Base-by-base conservation (phyloP, 768 basidiomycete species). In the Cystofilobasidium bisporidii region DNA sequence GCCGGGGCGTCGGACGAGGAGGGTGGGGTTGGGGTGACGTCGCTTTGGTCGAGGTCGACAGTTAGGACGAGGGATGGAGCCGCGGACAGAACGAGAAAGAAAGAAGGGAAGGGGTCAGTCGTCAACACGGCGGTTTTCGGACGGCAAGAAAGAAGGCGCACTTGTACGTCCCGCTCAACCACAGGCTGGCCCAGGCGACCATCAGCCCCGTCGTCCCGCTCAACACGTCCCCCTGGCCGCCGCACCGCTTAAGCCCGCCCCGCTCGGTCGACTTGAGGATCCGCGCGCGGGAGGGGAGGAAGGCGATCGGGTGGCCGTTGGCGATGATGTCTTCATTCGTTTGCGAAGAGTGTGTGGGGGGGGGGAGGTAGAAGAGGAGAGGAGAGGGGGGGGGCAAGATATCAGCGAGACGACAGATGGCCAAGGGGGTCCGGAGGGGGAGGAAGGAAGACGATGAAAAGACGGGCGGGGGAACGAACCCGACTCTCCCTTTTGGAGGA, bases 191-290 rank as follows among this genome's bases (percentile, higher is more conserved):
- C 94, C 96, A 99, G 5, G 93, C 93, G 72, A 98, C 80, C 75
- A 96, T 84, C 1, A 91, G 84, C 0, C 92, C 96, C 14, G 91
- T 87, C 53, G 83, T 81, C 17, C 96, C 96, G 72, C 87, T 88
- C 64, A 98, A 76, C 43, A 99, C 85, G 77, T 99, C 96, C 0
- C 96, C 96, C 76, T 98, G 96, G 0, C 96, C 96, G 17, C 96
- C 94, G 73, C 91, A 93, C 64, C 96, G 80, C 79, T 94, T 94
- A 72, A 89, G 72, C 1, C 94, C 92, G 1, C 96, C 96, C 63
- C 83, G 78, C 0, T 81, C 78, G 70, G 87, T 85, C 33, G 88
- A 84, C 62, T 82, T 80, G 4, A 91, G 77, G 4, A 83, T 82
- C 73, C 87, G 80, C 79, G 3, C 81, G 82, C 43, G 78, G 15